Base-by-base conservation (phyloP, 2,329 filamentous ascomycete species). In the Talaromyces sp. region DNA sequence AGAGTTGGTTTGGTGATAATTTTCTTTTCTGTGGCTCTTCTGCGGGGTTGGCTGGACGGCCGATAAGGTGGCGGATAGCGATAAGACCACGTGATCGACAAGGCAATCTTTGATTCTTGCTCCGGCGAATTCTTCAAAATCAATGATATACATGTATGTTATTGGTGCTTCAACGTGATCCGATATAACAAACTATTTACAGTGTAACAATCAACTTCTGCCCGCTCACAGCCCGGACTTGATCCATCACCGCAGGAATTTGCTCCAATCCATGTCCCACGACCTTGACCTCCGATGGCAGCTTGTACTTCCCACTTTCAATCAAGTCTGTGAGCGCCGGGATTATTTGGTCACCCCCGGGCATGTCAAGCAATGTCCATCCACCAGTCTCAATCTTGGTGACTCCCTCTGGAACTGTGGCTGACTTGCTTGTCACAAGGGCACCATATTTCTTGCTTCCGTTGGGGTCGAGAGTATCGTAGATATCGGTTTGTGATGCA, bases 141-240 rank as follows among this genome's bases (percentile, higher is more conserved):
- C 25, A 50, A 31, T 16, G 25, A 50, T 25, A 31, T 50, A 31
- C 14, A n/a, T 33, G 7, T 23, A n/a, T 33, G 7, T 23, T 52
- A 33, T 33, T 52, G 18, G 28, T 31, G n/a, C 2, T 54, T 18
- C n/a, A 33, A 54, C 28, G 35, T 35, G 9, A 57, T 31, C 16
- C 9, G 14, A 39, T n/a, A 11, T 14, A 42, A 18, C 21, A 57
- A 42, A 39, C 12, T 57, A 50, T 60, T 25, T 78, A 76, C 12
- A 80, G 66, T 25, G 68, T 66, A 33, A 73, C 67, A 16, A 73
- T 65, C 23, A 75, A 55, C 64, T 75, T 75, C 5, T 66, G 67
- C 23, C 72, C 71, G 52, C 72, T 75, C 0, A 73, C 70, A 4
- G 70, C 72, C 63, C 67, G 67, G 11, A 71, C 67, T 44, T 76